Evolutionary conservation across 139 green algal genomes (phyloP), one percentile per base, ranked within the genome.

Genomic region (Chara braunii): DNA sequence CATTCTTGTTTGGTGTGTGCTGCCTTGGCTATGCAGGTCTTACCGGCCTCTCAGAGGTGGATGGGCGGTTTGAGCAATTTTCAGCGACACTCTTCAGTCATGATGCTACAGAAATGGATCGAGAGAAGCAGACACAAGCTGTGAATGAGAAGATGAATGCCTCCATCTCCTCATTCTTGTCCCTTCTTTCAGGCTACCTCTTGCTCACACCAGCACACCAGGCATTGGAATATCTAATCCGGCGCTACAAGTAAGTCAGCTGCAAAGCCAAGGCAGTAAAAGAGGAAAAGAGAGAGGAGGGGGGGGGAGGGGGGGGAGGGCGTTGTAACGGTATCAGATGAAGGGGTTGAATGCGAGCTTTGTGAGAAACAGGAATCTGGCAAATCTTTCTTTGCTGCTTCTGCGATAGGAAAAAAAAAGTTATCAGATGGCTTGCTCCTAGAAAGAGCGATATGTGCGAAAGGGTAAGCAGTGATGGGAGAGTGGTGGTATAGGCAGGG

Each of bases 201-300:
- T 72, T 95, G 18, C 31, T 73, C 8, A 68, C 76, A 3, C 58
- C 80, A 2, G 77, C 86, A 0, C 86, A 86, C 42, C 87, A 92
- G 58, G 82, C 79, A 0, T 75, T 96, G 1, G 90, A 96, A 72
- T 95, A 85, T 62, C 75, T 95, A 9, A 83, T 96, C 7, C 79
- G 90, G 2, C 63, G 80, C 3, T 95, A 85, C 80, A 89, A 75
- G 87, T 93, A 59, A 30, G 18, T n/a, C n/a, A 18, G 18, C 12
- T 64, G 14, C 31, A n/a, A 18, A 23, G 50, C 14, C 18, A 18
- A 59, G n/a, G 50, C n/a, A 48, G 40, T 48, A 26, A 26, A n/a
- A 48, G n/a, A 48, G 18, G 40, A 48, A n/a, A n/a, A n/a, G n/a
- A n/a, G n/a, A n/a, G n/a, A n/a, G n/a, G n/a, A n/a, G n/a, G n/a